These are phyloP conservation scores for Xylaria flabelliformis DNA, from an alignment of 495 filamentous ascomycete genomes.

Conservation along the genomic window DNA sequence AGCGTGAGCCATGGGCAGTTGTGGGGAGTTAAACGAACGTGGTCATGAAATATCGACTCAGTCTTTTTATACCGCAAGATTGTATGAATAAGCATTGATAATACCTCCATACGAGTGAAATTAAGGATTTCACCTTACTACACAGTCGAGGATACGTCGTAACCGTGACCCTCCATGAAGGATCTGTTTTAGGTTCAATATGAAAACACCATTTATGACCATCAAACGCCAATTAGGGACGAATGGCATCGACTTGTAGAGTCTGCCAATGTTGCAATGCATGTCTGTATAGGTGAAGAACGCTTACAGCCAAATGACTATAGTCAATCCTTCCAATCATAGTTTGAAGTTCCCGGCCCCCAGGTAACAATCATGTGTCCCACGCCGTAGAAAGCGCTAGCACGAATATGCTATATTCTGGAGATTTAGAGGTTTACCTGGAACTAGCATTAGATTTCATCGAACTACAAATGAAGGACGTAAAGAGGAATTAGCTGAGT, in stretches of 20 bases:
- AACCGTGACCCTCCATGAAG: neutral
- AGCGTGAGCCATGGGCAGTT: neutral
- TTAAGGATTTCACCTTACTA: neutral
- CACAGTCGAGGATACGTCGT: neutral
- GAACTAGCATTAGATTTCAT: neutral
- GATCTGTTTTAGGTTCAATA: neutral
- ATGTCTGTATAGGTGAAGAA: neutral
- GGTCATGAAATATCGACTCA: neutral
- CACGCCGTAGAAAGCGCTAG: neutral
- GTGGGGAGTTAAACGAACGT: neutral
- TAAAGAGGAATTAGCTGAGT: neutral
- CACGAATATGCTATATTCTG: neutral
- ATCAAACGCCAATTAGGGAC: neutral
- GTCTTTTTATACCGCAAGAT: neutral
- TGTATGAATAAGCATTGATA: neutral
- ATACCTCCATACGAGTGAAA: neutral
- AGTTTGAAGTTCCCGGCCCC: neutral
- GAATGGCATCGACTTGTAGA: neutral
- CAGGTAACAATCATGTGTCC: neutral
- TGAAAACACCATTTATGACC: neutral
- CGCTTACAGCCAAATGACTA: neutral
- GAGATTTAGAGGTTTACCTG: too few species aligned
- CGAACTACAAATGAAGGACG: neutral
- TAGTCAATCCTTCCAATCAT: neutral
- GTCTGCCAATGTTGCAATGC: neutral